Base-by-base conservation (phyloP, 495 filamentous ascomycete species). In the Rostrohypoxylon terebratum region DNA sequence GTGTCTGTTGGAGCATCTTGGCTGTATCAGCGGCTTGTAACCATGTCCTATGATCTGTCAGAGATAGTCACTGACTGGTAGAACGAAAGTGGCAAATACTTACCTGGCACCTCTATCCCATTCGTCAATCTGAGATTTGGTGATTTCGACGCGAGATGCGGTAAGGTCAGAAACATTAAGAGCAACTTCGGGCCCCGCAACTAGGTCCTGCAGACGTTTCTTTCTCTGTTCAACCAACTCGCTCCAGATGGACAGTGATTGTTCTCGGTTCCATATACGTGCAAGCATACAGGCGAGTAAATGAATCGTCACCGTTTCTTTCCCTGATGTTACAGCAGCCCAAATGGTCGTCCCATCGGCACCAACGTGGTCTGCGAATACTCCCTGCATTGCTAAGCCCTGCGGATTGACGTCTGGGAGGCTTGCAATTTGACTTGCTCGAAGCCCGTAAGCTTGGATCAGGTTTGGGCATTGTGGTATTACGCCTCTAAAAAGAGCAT, bases 231-330 rank as follows among this genome's bases (percentile, higher is more conserved):
- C 50, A 18, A 79, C 57, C 8, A 79, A 6, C 31, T 79, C 73
- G 9, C 16, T 50, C 77, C 81, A 84, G 13, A 83, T 68, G 0
- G 80, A 74, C 9, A 65, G 79, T 2, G 82, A 82, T 59, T 78
- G 66, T 11, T 68, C 40, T 1, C 57, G 68, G 33, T 66, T 59
- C 59, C 70, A 82, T 0, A 72, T 57, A 13, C 75, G 51, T 0
- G 81, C 82, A 2, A 84, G 68, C 72, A 84, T 74, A 55, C 83
- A 83, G 5, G 77, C 80, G 14, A 84, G 75, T 7, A 83, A 68
- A 63, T 80, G 76, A 10, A 80, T 67, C 1, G 70, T 62, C 14
- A 84, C 70, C 7, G 80, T 73, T 4, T 45, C 58, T 6, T 65
- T 42, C 0, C 79, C 76, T 9, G 83, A 83, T 5, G 83, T 83